Evolutionary conservation across 176 grass and related monocot species (phyloP), one percentile per base, ranked within the genome.

Genomic region (Phoenix dactylifera): DNA sequence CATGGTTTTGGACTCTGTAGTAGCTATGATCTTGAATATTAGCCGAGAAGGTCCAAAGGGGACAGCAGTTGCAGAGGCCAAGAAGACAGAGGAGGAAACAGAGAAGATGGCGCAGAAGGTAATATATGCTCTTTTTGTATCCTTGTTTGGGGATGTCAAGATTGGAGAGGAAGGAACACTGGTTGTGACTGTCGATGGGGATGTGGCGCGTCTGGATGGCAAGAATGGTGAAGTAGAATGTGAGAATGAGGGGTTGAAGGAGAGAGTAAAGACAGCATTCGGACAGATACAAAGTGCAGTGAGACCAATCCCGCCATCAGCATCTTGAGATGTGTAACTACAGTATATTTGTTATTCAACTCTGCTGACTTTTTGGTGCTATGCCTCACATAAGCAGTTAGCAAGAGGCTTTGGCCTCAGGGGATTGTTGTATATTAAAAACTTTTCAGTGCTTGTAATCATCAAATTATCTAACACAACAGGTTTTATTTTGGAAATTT

Each of bases 1-100:
- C 71, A 91, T 97, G 92, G 92, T 97, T 22, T 97, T 87, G 0
- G 92, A 97, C 55, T 97, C 92, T 15, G 78, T 97, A 22, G 83
- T 97, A 22, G 87, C 92, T 59, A 80, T 85, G 83, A 77, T 91
- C 64, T 77, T 88, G 81, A 90, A 91, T 72, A 83, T 97, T 14
- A 72, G 69, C 55, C 80, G 83, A 49, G 92, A 91, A 64, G 87
- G 87, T 64, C 87, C 80, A 0, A 97, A 91, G 68, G 35, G 85
- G 29, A 79, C 76, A 49, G 77, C 83, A 1, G 57, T 75, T 30
- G 77, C 72, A 60, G 86, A 90, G 70, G 77, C 54, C 15, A 48
- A 20, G 0, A 88, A 85, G 68, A 85, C 80, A 1, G 60, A 76
- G 26, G 87, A 97, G 30, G 86, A 96, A 49, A 76, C 70, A 0